Conservation (phyloP, 345 rosid species). For the Salix dunnii region DNA sequence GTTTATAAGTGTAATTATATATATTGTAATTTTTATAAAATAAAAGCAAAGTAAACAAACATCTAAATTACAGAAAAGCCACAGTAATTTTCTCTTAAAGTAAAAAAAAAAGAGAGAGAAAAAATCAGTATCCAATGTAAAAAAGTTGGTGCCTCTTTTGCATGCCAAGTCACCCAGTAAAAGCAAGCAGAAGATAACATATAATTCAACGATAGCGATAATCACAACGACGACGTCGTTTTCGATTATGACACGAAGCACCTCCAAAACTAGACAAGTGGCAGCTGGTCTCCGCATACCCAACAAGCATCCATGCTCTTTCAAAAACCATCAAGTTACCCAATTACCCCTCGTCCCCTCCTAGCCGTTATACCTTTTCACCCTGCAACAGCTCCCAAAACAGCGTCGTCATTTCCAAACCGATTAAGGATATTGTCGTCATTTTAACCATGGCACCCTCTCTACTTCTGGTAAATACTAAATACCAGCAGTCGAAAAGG, state of each 20-base stretch:
- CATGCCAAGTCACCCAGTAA: not conserved
- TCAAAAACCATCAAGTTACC: slow-evolving; percentile 16
- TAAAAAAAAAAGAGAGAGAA: not conserved
- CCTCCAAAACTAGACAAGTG: slow-evolving; percentile 17
- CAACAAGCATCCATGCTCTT: slow-evolving; percentile 5
- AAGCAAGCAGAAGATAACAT: not conserved
- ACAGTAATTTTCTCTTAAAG: too few relatives aligned
- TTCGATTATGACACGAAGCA: not conserved
- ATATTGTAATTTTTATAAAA: too few relatives aligned
- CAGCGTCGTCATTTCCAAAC: slow-evolving; percentile 14
- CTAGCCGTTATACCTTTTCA: slow-evolving; percentile 56
- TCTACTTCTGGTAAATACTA: not conserved
- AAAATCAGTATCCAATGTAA: not conserved
- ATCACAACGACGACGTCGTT: not conserved
- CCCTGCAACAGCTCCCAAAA: not conserved
- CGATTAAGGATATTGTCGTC: slow-evolving; percentile 24
- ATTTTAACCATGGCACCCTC: not conserved
- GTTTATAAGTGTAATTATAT: too few relatives aligned
- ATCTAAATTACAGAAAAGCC: too few relatives aligned
- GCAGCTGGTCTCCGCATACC: slow-evolving; percentile 13
- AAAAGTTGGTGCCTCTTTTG: not conserved
- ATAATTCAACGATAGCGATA: not conserved
- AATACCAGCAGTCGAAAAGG: not conserved
- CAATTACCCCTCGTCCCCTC: slow-evolving; percentile 18
- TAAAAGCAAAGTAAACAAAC: too few relatives aligned